Base-by-base conservation (phyloP, 2,329 filamentous ascomycete genomes). In the Ramularia endophylla region DNA sequence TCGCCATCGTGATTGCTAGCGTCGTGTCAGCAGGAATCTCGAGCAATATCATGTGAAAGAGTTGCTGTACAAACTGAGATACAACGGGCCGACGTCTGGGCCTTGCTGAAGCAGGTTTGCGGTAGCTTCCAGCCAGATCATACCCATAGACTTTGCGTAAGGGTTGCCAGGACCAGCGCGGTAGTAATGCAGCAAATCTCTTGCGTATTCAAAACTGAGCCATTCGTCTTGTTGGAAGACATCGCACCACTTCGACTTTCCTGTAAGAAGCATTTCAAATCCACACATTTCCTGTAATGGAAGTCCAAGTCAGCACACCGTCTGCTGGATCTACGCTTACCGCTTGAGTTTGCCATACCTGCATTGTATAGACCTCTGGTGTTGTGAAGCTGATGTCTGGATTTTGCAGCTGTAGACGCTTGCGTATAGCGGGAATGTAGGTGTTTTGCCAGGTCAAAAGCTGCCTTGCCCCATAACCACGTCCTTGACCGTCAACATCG, bases 221-320 rank as follows among this genome's bases (percentile, higher is more conserved):
- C 75, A 78, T 34, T 79, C 75, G 1, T 71, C 58, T 22, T 64
- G 61, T 0, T 69, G 73, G 55, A 80, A 80, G 7, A 77, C 65
- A 40, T 71, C 59, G 48, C 75, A 80, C 75, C 75, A 80, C 5
- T 66, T 65, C 54, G 73, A 77, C 16, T 58, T 62, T 5, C 75
- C 77, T 42, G 71, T 66, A 0, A 71, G 70, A 2, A 73, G 68
- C 0, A 65, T 74, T 56, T 80, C 77, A 48, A 79, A 80, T 1
- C 73, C 76, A 53, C 76, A 80, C 64, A 78, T 71, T 50, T 79
- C 74, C n/a, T n/a, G n/a, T n/a, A n/a, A n/a, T n/a, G n/a, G n/a
- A n/a, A n/a, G n/a, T n/a, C n/a, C n/a, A n/a, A n/a, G n/a, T n/a
- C n/a, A n/a, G n/a, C n/a, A n/a, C n/a, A n/a, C n/a, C n/a, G n/a